These are phyloP conservation scores for Wickerhamiella australiensis DNA, from an alignment of 805 yeast species.

Conservation along the genomic window DNA sequence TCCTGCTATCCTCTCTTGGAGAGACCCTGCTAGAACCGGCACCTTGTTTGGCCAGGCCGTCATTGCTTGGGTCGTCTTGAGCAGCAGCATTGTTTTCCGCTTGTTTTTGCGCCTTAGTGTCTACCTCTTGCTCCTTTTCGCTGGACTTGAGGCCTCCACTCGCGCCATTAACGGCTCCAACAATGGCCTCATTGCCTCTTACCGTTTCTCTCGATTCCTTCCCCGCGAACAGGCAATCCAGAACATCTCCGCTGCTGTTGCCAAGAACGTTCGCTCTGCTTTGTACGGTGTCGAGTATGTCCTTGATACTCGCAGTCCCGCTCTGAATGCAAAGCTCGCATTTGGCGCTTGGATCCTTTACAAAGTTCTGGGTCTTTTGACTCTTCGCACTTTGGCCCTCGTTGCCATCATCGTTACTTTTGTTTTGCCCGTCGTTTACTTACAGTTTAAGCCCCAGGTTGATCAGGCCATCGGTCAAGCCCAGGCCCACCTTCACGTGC, in stretches of 20 bases:
- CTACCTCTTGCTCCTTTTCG: slow-evolving; percentile 49
- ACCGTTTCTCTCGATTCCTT: slow-evolving; percentile 47
- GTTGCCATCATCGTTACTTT: slow-evolving; percentile 50
- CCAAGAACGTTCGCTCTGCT: slow-evolving; percentile 28
- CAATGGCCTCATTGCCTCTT: slow-evolving; percentile 62
- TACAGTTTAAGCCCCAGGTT: slow-evolving; percentile 63
- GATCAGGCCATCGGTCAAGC: slow-evolving; percentile 34
- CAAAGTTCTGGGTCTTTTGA: slow-evolving; percentile 62
- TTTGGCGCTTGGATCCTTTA: slow-evolving; percentile 58
- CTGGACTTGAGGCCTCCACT: slow-evolving; percentile 65
- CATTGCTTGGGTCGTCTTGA: slow-evolving; percentile 41
- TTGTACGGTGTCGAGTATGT: slow-evolving; percentile 25
- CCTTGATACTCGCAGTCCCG: slow-evolving; percentile 34
- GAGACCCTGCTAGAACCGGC: slow-evolving; percentile 63
- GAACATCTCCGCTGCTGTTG: slow-evolving; percentile 32
- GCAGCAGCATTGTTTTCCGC: slow-evolving; percentile 25
- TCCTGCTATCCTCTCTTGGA: slow-evolving; percentile 52
- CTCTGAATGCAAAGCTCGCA: slow-evolving; percentile 50
- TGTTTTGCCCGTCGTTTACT: slow-evolving; percentile 64
- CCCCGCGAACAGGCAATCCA: slow-evolving; percentile 31
- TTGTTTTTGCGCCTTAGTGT: slow-evolving; percentile 34
- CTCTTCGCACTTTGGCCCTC: slow-evolving; percentile 55
- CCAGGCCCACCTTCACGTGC: slow-evolving; percentile 21
- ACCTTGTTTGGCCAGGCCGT: slow-evolving; percentile 40
- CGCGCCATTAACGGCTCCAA: slow-evolving; percentile 53